Evolutionary conservation across 148 eudicot genomes (phyloP).

Genomic region (Nepenthes gracilis): DNA sequence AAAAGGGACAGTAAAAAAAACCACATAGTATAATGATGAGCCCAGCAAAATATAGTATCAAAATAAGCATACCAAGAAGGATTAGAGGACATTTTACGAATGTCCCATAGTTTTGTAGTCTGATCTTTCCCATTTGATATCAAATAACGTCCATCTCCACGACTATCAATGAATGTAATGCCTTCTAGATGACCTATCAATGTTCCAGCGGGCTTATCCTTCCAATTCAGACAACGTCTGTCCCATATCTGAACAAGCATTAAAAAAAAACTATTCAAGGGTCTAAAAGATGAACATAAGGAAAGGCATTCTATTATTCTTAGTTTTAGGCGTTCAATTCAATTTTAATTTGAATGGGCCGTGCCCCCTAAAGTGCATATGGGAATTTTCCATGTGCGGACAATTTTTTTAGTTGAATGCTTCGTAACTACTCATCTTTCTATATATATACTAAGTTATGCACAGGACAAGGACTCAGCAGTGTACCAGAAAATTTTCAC

Average conservation of each 20-base stretch:
- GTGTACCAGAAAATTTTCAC: too few species aligned
- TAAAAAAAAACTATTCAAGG: not conserved
- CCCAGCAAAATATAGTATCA: not conserved
- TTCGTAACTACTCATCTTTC: too few species aligned
- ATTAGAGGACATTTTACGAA: slow-evolving; percentile 74
- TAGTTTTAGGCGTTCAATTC: too few species aligned
- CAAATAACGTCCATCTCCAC: slow-evolving; percentile 93
- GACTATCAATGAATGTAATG: slow-evolving; percentile 74
- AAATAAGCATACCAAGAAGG: slow-evolving; percentile 28
- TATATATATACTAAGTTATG: too few species aligned
- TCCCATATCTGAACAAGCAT: slow-evolving; percentile 70
- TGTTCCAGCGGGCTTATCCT: slow-evolving; percentile 54
- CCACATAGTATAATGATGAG: not conserved
- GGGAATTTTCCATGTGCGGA: too few species aligned
- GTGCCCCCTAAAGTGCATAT: too few species aligned
- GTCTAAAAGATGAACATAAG: not conserved
- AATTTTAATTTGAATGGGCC: too few species aligned
- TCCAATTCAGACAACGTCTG: slow-evolving; percentile 63
- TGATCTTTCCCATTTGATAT: slow-evolving; percentile 97
- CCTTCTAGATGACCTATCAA: slow-evolving; percentile 85
- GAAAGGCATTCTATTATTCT: not conserved
- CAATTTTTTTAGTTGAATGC: too few species aligned
- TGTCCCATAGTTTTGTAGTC: slow-evolving; percentile 81
- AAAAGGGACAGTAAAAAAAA: not conserved
- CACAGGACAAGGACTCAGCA: too few species aligned